phyloP scores from a whole-genome alignment of 768 basidiomycete genomes.

The Russula abietina region DNA sequence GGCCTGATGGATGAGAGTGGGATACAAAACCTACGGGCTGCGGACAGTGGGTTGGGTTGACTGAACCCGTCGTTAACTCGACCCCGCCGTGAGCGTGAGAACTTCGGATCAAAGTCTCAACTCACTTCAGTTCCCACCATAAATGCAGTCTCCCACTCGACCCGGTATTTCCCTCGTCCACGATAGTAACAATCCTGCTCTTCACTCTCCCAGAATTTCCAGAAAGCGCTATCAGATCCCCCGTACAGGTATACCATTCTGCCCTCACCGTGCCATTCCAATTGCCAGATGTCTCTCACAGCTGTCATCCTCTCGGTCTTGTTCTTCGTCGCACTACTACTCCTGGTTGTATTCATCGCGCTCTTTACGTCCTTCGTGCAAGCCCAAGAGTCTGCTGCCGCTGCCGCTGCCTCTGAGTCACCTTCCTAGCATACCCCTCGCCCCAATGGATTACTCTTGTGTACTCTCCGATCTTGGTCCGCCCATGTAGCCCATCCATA shows the following conservation, averaged over 20 bases:
- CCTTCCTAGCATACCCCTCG: background rate
- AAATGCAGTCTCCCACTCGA: background rate
- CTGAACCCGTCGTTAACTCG: background rate
- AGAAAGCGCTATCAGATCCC: conserved; percentile 5
- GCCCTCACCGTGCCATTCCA: background rate
- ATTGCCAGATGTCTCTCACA: conserved; percentile 4
- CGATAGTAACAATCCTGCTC: background rate
- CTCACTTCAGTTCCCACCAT: background rate
- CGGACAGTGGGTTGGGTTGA: background rate
- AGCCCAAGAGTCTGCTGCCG: conserved; percentile 15
- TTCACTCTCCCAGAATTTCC: background rate
- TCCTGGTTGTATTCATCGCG: conserved; percentile 15
- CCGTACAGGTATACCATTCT: conserved; percentile 9
- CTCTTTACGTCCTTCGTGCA: conserved; percentile 24
- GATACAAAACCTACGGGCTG: background rate
- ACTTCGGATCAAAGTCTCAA: background rate
- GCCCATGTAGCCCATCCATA: background rate
- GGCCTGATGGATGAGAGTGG: conserved; percentile 15
- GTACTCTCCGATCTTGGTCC: background rate
- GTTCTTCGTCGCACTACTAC: conserved; percentile 7
- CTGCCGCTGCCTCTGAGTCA: conserved; percentile 1
- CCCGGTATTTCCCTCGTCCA: background rate
- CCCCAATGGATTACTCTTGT: background rate
- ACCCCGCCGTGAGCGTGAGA: background rate
- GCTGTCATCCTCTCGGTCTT: conserved; percentile 15